Evolutionary conservation across 2,329 filamentous ascomycete genomes (phyloP), one percentile per base, ranked within the genome.

Genomic region (Pleurostoma richardsiae): DNA sequence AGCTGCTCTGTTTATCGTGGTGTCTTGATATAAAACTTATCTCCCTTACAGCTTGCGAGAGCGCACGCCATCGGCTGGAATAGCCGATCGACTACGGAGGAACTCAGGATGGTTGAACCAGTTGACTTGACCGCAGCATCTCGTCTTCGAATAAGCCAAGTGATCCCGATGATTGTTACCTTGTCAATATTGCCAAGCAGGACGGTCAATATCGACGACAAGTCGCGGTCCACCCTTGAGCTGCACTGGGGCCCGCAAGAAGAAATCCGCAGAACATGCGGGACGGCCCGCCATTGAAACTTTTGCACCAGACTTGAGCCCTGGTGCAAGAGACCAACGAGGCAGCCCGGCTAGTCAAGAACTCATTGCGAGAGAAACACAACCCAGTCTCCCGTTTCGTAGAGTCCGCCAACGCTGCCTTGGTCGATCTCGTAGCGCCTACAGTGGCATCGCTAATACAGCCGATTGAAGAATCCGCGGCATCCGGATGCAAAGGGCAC

Each of bases 301-400:
- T 54, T 19, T 33, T 54, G 42, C 52, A 54, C 29, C 43, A 45
- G 4, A 54, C 44, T 4, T 52, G 47, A 47, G 44, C 50, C 8
- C 36, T 52, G 6, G 49, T 47, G 19, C 52, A 54, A 29, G 49
- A 50, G 48, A 45, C 50, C 39, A 54, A 54, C 40, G 45, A 52
- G 11, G 46, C 46, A 10, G 36, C 28, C n/a, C 43, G 31, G 10
- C 26, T 39, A 19, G 39, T 30, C 10, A 40, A 44, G 8, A 36
- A 36, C 10, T 53, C 5, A 46, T 7, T 26, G 44, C 43, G 41
- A 39, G 29, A 36, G 30, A 46, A 5, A 54, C 52, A 40, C 39
- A 45, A 28, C n/a, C 11, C 11, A 41, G 42, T 41, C 43, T 42
- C 26, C 29, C 11, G 3, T 47, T 28, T 19, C 47, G 10, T 11